Base-by-base conservation (phyloP, 2,329 filamentous ascomycete genomes). In the Epichloe sp. region DNA sequence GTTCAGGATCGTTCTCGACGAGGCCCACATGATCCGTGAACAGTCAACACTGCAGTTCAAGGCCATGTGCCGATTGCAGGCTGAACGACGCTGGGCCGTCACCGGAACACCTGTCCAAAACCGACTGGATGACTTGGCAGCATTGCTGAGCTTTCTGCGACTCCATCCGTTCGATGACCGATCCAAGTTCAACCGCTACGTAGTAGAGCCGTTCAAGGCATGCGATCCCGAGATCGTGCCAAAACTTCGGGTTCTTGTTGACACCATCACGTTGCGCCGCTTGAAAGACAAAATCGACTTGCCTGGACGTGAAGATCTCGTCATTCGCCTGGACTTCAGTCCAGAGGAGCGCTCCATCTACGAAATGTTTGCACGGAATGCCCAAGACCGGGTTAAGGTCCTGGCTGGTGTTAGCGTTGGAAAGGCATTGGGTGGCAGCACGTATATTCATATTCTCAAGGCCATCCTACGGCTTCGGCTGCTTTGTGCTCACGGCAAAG, bases 91-190 rank as follows among this genome's bases (percentile, higher is more conserved):
- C 36, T 98, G 93, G 93, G 91, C 90, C 3, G 88, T 97, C n/a
- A 97, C 93, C 0, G 93, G 91, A 50, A 97, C 93, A 0, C 93
- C 90, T 0, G 87, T 97, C 8, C 91, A 97, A 67, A 98, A 98
- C 62, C 83, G 87, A 4, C 75, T 97, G 2, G 89, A 94, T 57
- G 93, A 98, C 64, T 75, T 97, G 21, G 86, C 88, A 14, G 86
- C 91, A 1, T 73, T 97, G 3, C 82, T 95, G 53, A 86, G 84
- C 35, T 97, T 97, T 62, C 72, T 97, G 42, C 82, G 86, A 14
- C 73, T 97, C 14, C 82, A 82, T 59, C 91, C 91, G 0, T 97
- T 97, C 61, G 82, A 95, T 54, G 84, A 91, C 47, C 79, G 80
- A 50, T 72, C 73, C 49, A 82, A 81, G 48, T 98, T 96, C 63